These are phyloP conservation scores for Rutstroemia sydowiana DNA, from an alignment of 2,329 filamentous ascomycete species.

Conservation along the genomic window DNA sequence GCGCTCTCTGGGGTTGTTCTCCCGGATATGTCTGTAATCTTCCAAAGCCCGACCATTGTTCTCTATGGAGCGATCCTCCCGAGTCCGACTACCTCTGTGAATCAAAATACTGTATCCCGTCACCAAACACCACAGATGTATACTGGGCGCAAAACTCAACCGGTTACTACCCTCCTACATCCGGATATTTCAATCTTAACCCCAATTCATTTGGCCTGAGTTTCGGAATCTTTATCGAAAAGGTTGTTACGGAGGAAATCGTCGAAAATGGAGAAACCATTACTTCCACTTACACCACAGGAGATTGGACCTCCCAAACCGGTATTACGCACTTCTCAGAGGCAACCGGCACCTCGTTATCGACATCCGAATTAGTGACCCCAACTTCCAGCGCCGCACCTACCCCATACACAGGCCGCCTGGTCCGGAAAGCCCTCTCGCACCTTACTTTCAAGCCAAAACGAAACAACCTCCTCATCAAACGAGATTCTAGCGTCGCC, in stretches of 20 bases:
- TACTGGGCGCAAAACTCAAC: conserved; percentile 40
- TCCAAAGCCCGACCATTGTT: conserved; percentile 32
- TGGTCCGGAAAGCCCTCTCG: neutral
- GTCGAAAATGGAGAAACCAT: conserved; percentile 13
- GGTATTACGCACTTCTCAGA: conserved; percentile 35
- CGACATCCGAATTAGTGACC: conserved; percentile 1
- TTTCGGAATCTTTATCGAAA: conserved; percentile 51
- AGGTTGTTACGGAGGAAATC: conserved; percentile 32
- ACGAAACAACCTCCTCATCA: conserved; percentile 19
- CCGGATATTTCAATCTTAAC: conserved; percentile 59
- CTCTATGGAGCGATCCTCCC: conserved; percentile 35
- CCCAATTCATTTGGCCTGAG: conserved; percentile 55
- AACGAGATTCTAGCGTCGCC: conserved; percentile 34
- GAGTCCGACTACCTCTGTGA: conserved; percentile 33
- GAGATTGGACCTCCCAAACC: conserved; percentile 48
- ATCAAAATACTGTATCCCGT: conserved; percentile 33
- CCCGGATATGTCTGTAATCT: conserved; percentile 37
- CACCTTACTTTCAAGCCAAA: neutral
- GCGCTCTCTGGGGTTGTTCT: conserved; percentile 36
- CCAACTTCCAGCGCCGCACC: neutral
- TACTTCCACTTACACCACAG: conserved; percentile 41
- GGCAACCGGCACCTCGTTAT: conserved; percentile 1
- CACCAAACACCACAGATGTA: conserved; percentile 25
- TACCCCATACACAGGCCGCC: neutral
- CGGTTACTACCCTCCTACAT: conserved; percentile 43